phyloP scores from a whole-genome alignment of 176 grass and related monocot species.

The Eleusine indica region DNA sequence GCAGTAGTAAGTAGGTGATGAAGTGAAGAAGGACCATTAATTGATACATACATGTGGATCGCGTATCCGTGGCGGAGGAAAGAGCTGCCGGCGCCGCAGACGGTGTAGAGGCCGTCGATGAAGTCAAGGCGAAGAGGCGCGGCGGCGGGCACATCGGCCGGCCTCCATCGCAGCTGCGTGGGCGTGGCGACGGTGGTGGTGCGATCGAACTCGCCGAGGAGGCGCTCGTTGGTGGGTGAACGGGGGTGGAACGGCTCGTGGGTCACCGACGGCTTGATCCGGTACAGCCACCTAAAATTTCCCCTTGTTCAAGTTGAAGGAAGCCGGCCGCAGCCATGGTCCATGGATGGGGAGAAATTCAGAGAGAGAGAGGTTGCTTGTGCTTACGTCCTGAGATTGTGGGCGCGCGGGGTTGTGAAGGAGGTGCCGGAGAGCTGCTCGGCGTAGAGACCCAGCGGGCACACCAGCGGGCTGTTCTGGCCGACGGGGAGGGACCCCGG shows the following conservation, averaged over 20 bases:
- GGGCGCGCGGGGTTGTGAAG: slow-evolving; percentile 81
- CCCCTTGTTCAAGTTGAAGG: too few relatives aligned
- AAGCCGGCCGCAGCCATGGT: too few relatives aligned
- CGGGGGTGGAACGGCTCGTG: slow-evolving; percentile 89
- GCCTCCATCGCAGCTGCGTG: slow-evolving; percentile 88
- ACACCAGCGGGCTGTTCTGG: slow-evolving; percentile 82
- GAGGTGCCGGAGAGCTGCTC: slow-evolving; percentile 98
- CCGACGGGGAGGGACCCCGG: slow-evolving; percentile 53
- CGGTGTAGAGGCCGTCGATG: slow-evolving; percentile 79
- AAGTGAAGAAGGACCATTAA: too few relatives aligned
- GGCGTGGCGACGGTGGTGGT: slow-evolving; percentile 67
- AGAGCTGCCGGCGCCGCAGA: slow-evolving; percentile 87
- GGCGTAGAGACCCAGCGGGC: slow-evolving; percentile 90
- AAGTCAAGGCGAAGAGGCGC: slow-evolving; percentile 43
- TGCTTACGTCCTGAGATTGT: slow-evolving; percentile 68
- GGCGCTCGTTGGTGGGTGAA: slow-evolving; percentile 50
- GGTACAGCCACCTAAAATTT: slow-evolving; percentile 76
- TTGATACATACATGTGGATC: slow-evolving; percentile 62
- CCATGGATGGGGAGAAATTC: too few relatives aligned
- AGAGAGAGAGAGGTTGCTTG: too few relatives aligned
- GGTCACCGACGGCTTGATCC: slow-evolving; percentile 97
- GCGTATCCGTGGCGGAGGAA: slow-evolving; percentile 88
- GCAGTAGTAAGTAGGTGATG: too few relatives aligned
- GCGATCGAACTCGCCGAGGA: slow-evolving; percentile 76
- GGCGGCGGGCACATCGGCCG: slow-evolving; percentile 49